These are phyloP conservation scores for Kodamaea ohmeri DNA, from an alignment of 1,139 yeast genomes.

Conservation along the genomic window DNA sequence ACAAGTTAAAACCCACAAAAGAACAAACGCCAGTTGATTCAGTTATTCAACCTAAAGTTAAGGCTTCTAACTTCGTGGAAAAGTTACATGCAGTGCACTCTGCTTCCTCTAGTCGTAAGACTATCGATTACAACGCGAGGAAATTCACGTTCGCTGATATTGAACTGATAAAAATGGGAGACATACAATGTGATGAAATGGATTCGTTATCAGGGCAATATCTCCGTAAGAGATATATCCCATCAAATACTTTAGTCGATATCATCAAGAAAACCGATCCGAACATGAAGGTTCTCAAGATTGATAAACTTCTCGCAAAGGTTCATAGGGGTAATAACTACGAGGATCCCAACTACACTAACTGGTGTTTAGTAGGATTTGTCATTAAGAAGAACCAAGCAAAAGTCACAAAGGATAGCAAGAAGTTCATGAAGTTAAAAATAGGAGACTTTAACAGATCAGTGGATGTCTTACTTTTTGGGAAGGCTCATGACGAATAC, in stretches of 20 bases:
- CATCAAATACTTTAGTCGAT: constrained; percentile 27
- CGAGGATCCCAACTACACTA: constrained; percentile 64
- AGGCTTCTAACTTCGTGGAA: constrained; percentile 14
- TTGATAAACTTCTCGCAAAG: constrained; percentile 60
- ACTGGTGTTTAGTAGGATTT: constrained; percentile 75
- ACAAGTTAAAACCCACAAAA: no score
- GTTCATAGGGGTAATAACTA: constrained; percentile 63
- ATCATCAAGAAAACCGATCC: constrained; percentile 37
- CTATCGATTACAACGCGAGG: constrained; percentile 18
- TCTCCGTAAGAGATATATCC: constrained; percentile 44
- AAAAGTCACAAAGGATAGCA: constrained; percentile 37
- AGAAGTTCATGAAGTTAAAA: constrained; percentile 58
- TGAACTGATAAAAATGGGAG: constrained; percentile 10
- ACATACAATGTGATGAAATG: constrained; percentile 13
- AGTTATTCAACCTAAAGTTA: background rate
- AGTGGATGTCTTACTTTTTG: constrained; percentile 63
- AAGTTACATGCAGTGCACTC: constrained; percentile 10
- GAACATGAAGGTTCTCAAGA: constrained; percentile 43
- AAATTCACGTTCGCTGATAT: constrained; percentile 20
- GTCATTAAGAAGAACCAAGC: constrained; percentile 58
- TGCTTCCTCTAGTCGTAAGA: constrained; percentile 4
- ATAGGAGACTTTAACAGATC: constrained; percentile 64
- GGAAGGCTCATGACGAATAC: constrained; percentile 62
- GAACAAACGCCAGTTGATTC: no score
- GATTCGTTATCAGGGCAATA: constrained; percentile 19